phyloP scores from a whole-genome alignment of 331 rosid genomes.

The Saraca asoca region DNA sequence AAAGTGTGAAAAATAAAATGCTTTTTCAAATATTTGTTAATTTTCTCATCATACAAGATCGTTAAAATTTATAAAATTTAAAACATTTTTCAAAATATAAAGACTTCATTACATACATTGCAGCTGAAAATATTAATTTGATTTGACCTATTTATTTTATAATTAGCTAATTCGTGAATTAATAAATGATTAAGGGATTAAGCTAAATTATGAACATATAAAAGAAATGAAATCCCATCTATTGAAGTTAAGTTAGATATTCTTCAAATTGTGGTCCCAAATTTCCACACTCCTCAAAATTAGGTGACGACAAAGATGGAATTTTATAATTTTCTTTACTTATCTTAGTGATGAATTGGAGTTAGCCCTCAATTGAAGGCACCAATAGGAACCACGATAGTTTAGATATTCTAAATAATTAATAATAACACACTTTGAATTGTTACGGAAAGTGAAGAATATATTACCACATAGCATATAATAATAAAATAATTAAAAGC shows the following conservation, averaged over 20 bases:
- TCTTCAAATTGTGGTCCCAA: conserved; percentile 48
- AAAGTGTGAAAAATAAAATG: too few species aligned
- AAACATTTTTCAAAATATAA: too few species aligned
- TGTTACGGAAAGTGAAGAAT: conserved; percentile 29
- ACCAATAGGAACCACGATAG: conserved; percentile 36
- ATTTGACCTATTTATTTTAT: too few species aligned
- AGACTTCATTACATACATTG: too few species aligned
- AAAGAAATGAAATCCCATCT: background rate
- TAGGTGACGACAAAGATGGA: conserved; percentile 32
- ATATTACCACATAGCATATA: conserved; percentile 6
- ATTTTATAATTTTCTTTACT: background rate
- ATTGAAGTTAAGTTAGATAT: background rate
- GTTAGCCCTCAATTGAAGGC: conserved; percentile 39
- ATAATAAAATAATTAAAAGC: conserved; percentile 19
- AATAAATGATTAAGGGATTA: background rate
- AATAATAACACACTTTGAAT: conserved; percentile 42
- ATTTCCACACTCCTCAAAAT: conserved; percentile 28
- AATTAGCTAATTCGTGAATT: too few species aligned
- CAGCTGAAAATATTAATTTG: too few species aligned
- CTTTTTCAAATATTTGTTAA: too few species aligned
- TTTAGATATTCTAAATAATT: conserved; percentile 36
- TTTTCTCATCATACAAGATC: too few species aligned
- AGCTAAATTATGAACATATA: conserved; percentile 26
- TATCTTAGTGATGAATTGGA: conserved; percentile 13
- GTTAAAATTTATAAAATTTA: too few species aligned